These are phyloP conservation scores for Colletotrichum sp. DNA, from an alignment of 2,329 filamentous ascomycete genomes.

Conservation along the genomic window DNA sequence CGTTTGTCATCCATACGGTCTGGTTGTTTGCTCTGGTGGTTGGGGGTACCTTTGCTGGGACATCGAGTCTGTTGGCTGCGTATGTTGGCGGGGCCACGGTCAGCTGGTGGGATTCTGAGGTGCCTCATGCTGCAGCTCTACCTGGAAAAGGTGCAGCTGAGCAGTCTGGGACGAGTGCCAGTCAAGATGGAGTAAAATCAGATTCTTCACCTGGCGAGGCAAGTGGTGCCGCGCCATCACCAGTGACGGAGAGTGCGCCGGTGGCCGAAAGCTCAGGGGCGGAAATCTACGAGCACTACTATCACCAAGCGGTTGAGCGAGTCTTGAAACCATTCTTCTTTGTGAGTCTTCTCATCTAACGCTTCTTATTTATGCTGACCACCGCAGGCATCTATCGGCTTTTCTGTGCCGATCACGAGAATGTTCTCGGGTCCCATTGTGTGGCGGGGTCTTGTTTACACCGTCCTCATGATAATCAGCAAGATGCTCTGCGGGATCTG, in stretches of 20 bases:
- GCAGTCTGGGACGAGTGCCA: not conserved
- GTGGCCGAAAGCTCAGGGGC: not conserved
- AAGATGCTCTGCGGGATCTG: slow-evolving; percentile 67
- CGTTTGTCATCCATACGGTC: slow-evolving; percentile 50
- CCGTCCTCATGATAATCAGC: slow-evolving; percentile 69
- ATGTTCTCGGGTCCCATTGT: slow-evolving; percentile 69
- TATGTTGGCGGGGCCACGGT: slow-evolving; percentile 65
- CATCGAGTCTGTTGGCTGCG: slow-evolving; percentile 65
- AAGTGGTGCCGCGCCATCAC: not conserved
- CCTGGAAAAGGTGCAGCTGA: not conserved
- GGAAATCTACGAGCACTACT: slow-evolving; percentile 44
- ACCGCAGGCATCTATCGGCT: slow-evolving; percentile 66
- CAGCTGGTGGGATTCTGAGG: slow-evolving; percentile 61
- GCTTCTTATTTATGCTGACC: not conserved
- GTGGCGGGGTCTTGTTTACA: slow-evolving; percentile 77
- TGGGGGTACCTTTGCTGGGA: slow-evolving; percentile 62
- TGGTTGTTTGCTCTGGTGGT: slow-evolving; percentile 54
- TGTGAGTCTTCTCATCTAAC: slow-evolving; percentile 41
- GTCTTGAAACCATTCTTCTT: slow-evolving; percentile 78
- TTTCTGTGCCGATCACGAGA: slow-evolving; percentile 74
- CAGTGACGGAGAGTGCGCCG: not conserved
- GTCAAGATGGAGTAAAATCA: not conserved
- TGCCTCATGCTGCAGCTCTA: slow-evolving; percentile 24
- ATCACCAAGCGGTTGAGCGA: slow-evolving; percentile 40
- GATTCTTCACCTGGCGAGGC: not conserved